Evolutionary conservation across 352 stramenopile species (phyloP), one percentile per base, ranked within the genome.

Genomic region (Phytophthora kernoviae): DNA sequence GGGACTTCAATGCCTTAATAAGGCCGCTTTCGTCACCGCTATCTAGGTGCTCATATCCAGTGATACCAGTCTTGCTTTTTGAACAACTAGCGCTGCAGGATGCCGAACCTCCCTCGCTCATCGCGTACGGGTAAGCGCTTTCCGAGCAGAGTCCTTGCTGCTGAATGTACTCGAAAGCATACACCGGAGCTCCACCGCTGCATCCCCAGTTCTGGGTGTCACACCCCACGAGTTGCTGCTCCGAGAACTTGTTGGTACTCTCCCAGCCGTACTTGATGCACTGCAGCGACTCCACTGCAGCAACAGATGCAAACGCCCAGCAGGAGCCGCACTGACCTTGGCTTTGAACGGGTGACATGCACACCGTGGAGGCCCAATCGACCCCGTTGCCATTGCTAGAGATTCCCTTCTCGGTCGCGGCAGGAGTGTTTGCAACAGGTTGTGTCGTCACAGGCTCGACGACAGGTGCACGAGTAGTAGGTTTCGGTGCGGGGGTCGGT

Each of bases 291-390:
- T 99, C 94, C 7, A 98, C 72, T 6, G 87, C 91, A 14, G 94
- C 90, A 0, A 93, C 84, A 0, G 93, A 93, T 14, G 94, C 97
- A 73, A 99, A 99, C 7, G 94, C 89, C 96, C 97, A 99, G 77
- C 97, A 99, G 1, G 89, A 97, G 41, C 97, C 96, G 68, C 97
- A 99, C 7, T 88, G 64, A 2, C 93, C 97, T 71, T 99, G 97
- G 70, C 99, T 97, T 58, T 98, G 98, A 6, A 99, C 49, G 0
- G 50, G 46, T 3, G 66, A 76, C 30, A 86, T 73, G 33, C 68
- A 81, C 15, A 44, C 45, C n/a, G 72, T 66, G 14, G 62, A 44
- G 21, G 75, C 75, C 77, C 70, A 79, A 30, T 79, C 66, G 10
- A 79, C 52, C 24, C 62, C 65, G 30, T 68, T 61, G 7, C 52